Base-by-base conservation (phyloP, 2,329 filamentous ascomycete genomes). In the Plenodomus tracheiphilus region DNA sequence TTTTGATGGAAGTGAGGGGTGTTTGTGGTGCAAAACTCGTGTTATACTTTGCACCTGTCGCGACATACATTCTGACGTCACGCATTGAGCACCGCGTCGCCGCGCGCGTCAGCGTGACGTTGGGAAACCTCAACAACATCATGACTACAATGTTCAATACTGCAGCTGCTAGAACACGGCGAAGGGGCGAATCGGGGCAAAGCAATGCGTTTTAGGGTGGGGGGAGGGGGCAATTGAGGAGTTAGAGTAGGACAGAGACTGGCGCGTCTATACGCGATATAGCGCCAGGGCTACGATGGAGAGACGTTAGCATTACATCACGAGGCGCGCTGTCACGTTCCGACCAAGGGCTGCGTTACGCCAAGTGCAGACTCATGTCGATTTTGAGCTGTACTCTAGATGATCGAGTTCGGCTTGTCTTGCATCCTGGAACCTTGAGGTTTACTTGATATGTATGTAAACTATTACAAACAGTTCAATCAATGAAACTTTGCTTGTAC, bases 401-500 rank as follows among this genome's bases (percentile, higher is more conserved):
- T n/a, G n/a, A n/a, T n/a, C n/a, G n/a, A n/a, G n/a, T n/a, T 25
- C 5, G 22, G 22, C 22, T 25, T 25, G 22, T 25, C 22, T 25
- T 25, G 22, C 5, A n/a, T n/a, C n/a, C n/a, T n/a, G n/a, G n/a
- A n/a, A n/a, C n/a, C n/a, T n/a, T 25, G 22, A 25, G 22, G 10
- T 25, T 25, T 25, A 25, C 22, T 5, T 25, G 22, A n/a, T n/a
- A n/a, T n/a, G n/a, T n/a, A n/a, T n/a, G n/a, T n/a, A n/a, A n/a
- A n/a, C n/a, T n/a, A n/a, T n/a, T n/a, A n/a, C n/a, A n/a, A 32
- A 32, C 28, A 32, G 8, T n/a, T n/a, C n/a, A 15, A 8, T 76
- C 56, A 89, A 66, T 90, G 86, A 69, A 93, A 92, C 57, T 91
- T 88, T 0, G 88, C 88, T 65, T 89, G 85, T 1, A 92, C 89